Evolutionary conservation across 352 stramenopile genomes (phyloP), one percentile per base, ranked within the genome.

Genomic region (Phytophthora tentaculata): DNA sequence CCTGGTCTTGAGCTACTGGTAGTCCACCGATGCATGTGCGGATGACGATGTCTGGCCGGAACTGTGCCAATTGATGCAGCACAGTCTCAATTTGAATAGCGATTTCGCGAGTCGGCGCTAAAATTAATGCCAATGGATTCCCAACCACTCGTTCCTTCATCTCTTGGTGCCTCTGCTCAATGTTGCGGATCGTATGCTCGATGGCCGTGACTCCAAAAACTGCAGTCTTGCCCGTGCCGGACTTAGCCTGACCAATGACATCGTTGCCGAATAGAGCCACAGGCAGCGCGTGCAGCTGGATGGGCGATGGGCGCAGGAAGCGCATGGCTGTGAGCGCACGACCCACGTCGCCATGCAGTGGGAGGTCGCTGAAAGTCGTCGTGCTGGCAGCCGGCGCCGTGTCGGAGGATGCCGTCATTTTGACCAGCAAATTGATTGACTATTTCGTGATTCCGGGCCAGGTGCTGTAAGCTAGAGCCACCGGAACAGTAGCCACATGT

Each of bases 221-320:
- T 8, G 85, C 83, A 41, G 87, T 95, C 70, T 95, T 95, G 66
- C 87, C 87, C 23, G 84, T 95, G 57, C 85, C 87, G 4, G 85
- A 93, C 79, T 95, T 93, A 73, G 87, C 85, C 64, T 95, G 87
- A 2, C 79, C 87, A 53, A 94, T 83, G 28, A 94, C 77, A 61
- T 95, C 86, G 70, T 83, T 94, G 50, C 86, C 86, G 47, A 92
- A 94, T 32, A 94, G 76, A 75, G 86, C 79, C 28, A 90, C 67
- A 28, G 86, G 86, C 62, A 94, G 61, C 39, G 86, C 83, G 17
- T 75, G 74, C 51, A 89, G 60, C 67, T 94, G 86, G 26, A 95
- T 92, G 16, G 83, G 83, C 59, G 84, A 95, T 23, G 86, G 83
- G 0, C 56, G 41, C 29, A 72, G 55, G 61, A 95, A 93, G 41